Evolutionary conservation across 2,329 filamentous ascomycete genomes (phyloP).

Genomic region (Magnaporthiopsis rhizophila): DNA sequence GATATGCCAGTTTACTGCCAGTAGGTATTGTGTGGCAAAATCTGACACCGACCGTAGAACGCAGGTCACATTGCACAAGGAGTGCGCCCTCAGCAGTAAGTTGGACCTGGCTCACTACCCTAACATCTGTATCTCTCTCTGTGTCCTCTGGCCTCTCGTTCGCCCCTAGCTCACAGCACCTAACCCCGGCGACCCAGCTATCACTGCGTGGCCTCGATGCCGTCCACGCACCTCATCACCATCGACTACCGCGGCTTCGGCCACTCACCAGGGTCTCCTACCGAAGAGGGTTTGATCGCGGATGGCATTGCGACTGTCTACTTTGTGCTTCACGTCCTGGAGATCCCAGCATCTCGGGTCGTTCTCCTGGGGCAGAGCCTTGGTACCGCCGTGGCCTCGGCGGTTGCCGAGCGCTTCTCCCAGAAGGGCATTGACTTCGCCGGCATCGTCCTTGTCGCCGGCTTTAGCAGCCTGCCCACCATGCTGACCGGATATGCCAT

Average conservation of each 20-base stretch:
- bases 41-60: constrained; percentile 43
- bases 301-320: constrained; percentile 69
- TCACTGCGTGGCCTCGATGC: constrained; percentile 65
- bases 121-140: not conserved
- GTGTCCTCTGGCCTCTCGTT: too few relatives aligned
- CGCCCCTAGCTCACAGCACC: not conserved
- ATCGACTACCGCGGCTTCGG: constrained; percentile 91
- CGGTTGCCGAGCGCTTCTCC: constrained; percentile 63
- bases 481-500: constrained; percentile 73
- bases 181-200: constrained; percentile 47
- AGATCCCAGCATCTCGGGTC: constrained; percentile 63
- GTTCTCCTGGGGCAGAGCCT: constrained; percentile 80
- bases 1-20: too few relatives aligned
- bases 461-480: constrained; percentile 66
- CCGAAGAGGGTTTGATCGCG: constrained; percentile 70
- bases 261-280: constrained; percentile 68
- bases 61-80: constrained; percentile 78
- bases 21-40: not conserved
- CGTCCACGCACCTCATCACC: constrained; percentile 67
- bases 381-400: constrained; percentile 76
- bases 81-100: constrained; percentile 46
- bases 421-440: constrained; percentile 60
- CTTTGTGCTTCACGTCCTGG: constrained; percentile 58
- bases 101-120: not conserved
- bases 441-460: constrained; percentile 69